These are phyloP conservation scores for Botrytis tulipae DNA, from an alignment of 2,329 filamentous ascomycete species.

Conservation along the genomic window DNA sequence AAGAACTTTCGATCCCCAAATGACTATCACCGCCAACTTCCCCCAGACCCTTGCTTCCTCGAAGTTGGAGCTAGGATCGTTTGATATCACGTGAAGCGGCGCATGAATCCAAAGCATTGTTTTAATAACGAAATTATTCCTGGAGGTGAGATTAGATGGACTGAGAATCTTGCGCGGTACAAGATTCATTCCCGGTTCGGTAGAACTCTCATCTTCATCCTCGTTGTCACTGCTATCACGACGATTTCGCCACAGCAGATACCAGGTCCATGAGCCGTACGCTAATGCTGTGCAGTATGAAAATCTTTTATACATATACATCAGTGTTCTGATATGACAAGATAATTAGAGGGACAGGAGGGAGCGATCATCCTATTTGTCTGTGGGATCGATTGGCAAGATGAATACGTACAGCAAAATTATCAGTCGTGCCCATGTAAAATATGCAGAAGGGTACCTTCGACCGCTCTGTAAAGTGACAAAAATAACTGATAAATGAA, in stretches of 20 bases:
- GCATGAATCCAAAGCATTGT: not conserved
- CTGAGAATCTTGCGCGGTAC: not conserved
- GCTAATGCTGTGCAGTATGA: not conserved
- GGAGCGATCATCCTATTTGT: not conserved
- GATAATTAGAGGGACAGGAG: not conserved
- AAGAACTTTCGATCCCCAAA: not conserved
- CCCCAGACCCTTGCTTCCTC: not conserved
- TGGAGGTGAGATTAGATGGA: not conserved
- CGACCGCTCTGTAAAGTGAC: not conserved
- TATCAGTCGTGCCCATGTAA: not conserved
- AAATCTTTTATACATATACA: not conserved
- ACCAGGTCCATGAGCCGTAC: slow-evolving; percentile 5
- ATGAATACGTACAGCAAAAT: not conserved
- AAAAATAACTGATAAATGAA: not conserved
- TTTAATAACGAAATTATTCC: not conserved
- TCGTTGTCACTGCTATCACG: not conserved
- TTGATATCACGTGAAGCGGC: not conserved
- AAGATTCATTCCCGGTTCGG: not conserved
- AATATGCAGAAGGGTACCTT: not conserved
- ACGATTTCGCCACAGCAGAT: not conserved
- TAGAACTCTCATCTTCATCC: not conserved
- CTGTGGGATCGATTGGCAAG: not conserved
- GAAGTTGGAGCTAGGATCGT: not conserved
- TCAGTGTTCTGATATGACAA: not conserved
- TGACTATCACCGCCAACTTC: not conserved